These are phyloP conservation scores for Irineochytrium annulatum DNA, from an alignment of 192 early-diverging fungal species.

Conservation along the genomic window DNA sequence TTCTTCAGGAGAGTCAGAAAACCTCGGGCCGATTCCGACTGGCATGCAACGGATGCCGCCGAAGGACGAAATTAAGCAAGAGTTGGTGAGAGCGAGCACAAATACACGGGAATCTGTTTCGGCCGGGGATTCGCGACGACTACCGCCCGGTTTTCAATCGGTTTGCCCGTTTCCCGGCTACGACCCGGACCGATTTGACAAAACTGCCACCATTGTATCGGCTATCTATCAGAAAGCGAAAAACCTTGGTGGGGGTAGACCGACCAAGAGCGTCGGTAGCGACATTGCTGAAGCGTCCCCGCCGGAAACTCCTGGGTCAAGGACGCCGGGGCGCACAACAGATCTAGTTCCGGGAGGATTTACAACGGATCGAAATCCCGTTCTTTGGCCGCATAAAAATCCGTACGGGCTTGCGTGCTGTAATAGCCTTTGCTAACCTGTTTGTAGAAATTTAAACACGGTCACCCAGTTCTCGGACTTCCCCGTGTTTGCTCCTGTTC, in stretches of 20 bases:
- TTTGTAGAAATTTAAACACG: slow-evolving; percentile 33
- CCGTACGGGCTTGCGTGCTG: slow-evolving; percentile 28
- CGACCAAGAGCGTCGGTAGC: background rate
- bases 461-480: slow-evolving; percentile 39
- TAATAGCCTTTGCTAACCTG: slow-evolving; percentile 6
- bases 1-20: no score
- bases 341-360: slow-evolving; percentile 39
- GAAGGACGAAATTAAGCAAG: background rate
- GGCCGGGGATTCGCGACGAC: background rate
- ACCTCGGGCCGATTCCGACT: background rate
- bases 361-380: slow-evolving; percentile 45
- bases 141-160: slow-evolving; percentile 41
- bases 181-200: slow-evolving; percentile 45
- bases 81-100: background rate
- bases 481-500: slow-evolving; percentile 46
- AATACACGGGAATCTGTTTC: background rate
- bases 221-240: slow-evolving; percentile 40
- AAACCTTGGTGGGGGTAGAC: slow-evolving; percentile 6
- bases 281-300: background rate
- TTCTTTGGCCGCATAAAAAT: slow-evolving; percentile 46
- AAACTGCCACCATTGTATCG: slow-evolving; percentile 19
- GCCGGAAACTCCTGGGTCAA: background rate
- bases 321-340: background rate
- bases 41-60: background rate
- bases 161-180: slow-evolving; percentile 49